phyloP scores from a whole-genome alignment of 2,329 filamentous ascomycete species.

The Colletotrichum phormii region DNA sequence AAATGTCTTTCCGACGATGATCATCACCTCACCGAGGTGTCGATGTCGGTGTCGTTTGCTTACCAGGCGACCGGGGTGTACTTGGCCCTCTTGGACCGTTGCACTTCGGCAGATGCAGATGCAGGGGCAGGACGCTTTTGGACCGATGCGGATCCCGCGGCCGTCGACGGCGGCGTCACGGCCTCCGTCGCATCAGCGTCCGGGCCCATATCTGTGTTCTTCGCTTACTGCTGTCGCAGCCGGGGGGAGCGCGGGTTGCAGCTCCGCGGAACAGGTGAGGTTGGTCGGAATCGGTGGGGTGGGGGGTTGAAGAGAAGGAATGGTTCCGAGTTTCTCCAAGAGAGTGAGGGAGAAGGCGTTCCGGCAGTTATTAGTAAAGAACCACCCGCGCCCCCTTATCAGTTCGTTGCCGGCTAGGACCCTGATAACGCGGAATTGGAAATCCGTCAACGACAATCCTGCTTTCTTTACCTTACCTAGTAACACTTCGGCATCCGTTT shows the following conservation, averaged over 20 bases:
- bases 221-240: not conserved
- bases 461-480: not conserved
- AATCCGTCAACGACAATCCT: not conserved
- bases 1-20: not conserved
- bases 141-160: slow-evolving; percentile 20
- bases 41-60: not conserved
- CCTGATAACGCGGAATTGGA: not conserved
- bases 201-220: slow-evolving; percentile 10
- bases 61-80: slow-evolving; percentile 53
- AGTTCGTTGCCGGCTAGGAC: not conserved
- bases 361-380: not conserved
- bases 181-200: slow-evolving; percentile 6
- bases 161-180: slow-evolving; percentile 15
- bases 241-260: not conserved
- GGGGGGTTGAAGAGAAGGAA: not conserved
- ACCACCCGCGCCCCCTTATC: slow-evolving; percentile 1
- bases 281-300: slow-evolving; percentile 11
- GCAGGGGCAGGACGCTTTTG: slow-evolving; percentile 30
- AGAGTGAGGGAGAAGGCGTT: not conserved
- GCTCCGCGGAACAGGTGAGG: slow-evolving; percentile 11
- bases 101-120: slow-evolving; percentile 13
- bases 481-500: no score
- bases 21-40: not conserved
- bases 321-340: slow-evolving; percentile 11
- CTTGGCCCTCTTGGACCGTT: slow-evolving; percentile 47